Base-by-base conservation (phyloP, 768 basidiomycete species). In the Boletellus ananiceps region DNA sequence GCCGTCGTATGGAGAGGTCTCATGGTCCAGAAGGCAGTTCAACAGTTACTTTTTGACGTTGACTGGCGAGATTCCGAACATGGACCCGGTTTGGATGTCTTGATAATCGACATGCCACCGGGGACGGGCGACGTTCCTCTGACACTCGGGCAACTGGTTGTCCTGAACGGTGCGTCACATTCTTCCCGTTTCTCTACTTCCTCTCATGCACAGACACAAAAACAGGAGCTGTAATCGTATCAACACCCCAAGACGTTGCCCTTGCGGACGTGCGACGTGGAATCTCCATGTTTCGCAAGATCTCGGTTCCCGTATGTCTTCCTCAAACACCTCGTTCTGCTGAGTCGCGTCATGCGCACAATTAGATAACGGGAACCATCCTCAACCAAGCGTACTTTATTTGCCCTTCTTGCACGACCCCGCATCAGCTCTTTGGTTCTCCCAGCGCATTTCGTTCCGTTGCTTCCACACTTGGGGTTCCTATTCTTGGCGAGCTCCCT, bases 21-120 rank as follows among this genome's bases (percentile, higher is more conserved):
- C 18, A 98, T 97, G 95, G 95, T 97, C 1, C 93, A 95, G 70
- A 97, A 97, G 63, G 93, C 94, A 21, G 92, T 94, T 0, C 94
- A 97, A 64, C 94, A 97, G 63, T 75, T 98, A 0, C 77, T 97
- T 1, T 97, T 99, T 60, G 93, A 97, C 56, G 92, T 96, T 5
- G 94, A 97, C 65, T 97, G 95, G 94, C 65, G 77, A 32, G 66
- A 65, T 18, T 56, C 51, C 5, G 60, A 42, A 39, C 33, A 50
- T 38, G 63, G 71, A 14, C 70, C 66, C 0, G 80, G 80, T 3
- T 69, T 97, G 27, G 95, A 99, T 59, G 74, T 93, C 0, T 75
- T 99, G 14, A 88, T 97, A 7, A 72, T 97, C 21, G 95, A 99
- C 64, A 92, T 96, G 85, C 95, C 95, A 2, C 95, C 95, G 0